These are phyloP conservation scores for Anthoceros angustus DNA, from an alignment of 225 moss, liverwort and hornwort species.

Conservation along the genomic window DNA sequence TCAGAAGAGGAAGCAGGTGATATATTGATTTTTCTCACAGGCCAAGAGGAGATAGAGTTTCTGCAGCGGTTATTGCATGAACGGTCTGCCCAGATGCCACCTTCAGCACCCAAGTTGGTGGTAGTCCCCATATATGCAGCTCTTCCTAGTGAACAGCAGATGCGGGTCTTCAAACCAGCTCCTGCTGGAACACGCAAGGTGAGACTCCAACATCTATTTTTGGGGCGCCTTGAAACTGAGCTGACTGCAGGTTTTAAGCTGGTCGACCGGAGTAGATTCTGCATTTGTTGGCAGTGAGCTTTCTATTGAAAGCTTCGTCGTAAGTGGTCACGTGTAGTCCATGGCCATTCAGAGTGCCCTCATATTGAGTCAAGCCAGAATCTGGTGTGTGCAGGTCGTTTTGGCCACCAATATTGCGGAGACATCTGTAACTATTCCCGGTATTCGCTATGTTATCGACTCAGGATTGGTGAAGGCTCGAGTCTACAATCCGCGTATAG, in stretches of 20 bases:
- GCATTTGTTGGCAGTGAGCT: too few species aligned
- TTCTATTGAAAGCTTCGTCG: too few species aligned
- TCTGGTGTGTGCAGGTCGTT: constrained; percentile 46
- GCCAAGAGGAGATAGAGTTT: constrained; percentile 95
- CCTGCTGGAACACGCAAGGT: constrained; percentile 77
- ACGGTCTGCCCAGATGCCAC: constrained; percentile 52
- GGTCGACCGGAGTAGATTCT: too few species aligned
- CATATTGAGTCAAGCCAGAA: background rate
- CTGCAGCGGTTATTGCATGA: constrained; percentile 86
- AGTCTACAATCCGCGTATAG: constrained; percentile 72
- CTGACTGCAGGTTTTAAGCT: too few species aligned
- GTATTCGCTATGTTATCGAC: constrained; percentile 82
- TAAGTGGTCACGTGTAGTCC: too few species aligned
- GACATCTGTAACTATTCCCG: constrained; percentile 96
- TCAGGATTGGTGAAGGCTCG: constrained; percentile 88
- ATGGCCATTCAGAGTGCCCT: background rate
- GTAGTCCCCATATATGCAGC: constrained; percentile 89
- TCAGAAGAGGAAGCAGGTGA: constrained; percentile 78
- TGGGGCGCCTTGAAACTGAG: too few species aligned
- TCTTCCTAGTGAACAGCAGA: constrained; percentile 94
- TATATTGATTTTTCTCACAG: constrained; percentile 82
- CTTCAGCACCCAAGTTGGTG: constrained; percentile 43
- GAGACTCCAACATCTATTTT: background rate
- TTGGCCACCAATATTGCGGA: constrained; percentile 97
- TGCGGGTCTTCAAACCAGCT: constrained; percentile 78